Evolutionary conservation across 2,329 filamentous ascomycete species (phyloP).

Genomic region (Colletotrichum falcatum): DNA sequence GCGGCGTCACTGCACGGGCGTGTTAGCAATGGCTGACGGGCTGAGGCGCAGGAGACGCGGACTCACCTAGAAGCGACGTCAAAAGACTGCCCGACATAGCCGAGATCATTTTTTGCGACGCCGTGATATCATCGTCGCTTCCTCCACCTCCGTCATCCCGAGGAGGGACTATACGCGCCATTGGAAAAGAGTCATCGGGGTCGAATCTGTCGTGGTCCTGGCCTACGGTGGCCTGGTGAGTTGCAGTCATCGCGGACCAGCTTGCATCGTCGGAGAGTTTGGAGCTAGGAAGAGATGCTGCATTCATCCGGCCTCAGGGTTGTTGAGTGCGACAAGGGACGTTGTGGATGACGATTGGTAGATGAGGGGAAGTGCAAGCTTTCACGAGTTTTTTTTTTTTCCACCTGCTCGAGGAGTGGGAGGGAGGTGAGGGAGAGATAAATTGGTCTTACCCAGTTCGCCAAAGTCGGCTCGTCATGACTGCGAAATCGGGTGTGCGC

Average conservation of each 20-base stretch:
- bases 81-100: constrained; percentile 91
- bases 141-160: constrained; percentile 39
- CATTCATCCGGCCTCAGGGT: constrained; percentile 8
- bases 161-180: constrained; percentile 47
- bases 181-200: constrained; percentile 47
- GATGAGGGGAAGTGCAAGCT: constrained; percentile 26
- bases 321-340: neutral
- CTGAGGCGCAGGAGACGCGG: neutral
- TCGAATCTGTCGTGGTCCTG: constrained; percentile 48
- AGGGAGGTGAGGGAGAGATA: constrained; percentile 14
- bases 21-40: constrained; percentile 28
- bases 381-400: constrained; percentile 30
- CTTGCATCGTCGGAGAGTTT: constrained; percentile 38
- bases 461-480: constrained; percentile 37
- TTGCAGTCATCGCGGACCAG: constrained; percentile 37
- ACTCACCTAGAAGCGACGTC: constrained; percentile 86
- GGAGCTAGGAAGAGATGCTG: constrained; percentile 18
- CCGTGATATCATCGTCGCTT: constrained; percentile 74
- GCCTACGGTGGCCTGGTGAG: constrained; percentile 32
- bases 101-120: constrained; percentile 93
- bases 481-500: constrained; percentile 37
- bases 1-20: constrained; percentile 78
- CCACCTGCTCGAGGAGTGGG: constrained; percentile 7
- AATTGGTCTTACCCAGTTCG: constrained; percentile 33
- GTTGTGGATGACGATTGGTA: neutral